These are phyloP conservation scores for Dinochytrium kinnereticum DNA, from an alignment of 371 early-diverging fungal species.

Conservation along the genomic window DNA sequence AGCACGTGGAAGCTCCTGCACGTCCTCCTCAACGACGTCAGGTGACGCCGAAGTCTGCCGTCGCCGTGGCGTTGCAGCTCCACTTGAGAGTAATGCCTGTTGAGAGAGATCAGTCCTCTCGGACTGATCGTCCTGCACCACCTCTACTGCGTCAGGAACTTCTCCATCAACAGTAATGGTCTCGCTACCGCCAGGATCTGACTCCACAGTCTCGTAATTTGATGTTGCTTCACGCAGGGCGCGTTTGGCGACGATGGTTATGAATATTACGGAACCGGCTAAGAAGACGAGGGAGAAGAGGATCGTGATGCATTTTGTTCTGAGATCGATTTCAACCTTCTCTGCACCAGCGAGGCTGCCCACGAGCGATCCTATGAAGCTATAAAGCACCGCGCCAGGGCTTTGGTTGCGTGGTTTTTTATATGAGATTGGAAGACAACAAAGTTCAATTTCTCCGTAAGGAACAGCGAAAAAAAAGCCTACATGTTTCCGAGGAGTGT, in stretches of 20 bases:
- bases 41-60: neutral
- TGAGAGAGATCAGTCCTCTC: neutral
- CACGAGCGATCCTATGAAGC: conserved; percentile 38
- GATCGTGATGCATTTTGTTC: conserved; percentile 29
- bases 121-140: neutral
- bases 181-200: neutral
- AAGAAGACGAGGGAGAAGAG: conserved; percentile 28
- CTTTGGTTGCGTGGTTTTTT: neutral
- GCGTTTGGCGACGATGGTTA: conserved; percentile 39
- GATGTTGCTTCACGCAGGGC: conserved; percentile 39
- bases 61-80: neutral
- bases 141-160: neutral
- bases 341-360: conserved; percentile 34
- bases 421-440: neutral
- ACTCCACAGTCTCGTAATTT: neutral
- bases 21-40: conserved; percentile 1
- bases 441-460: conserved; percentile 15
- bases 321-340: conserved; percentile 17
- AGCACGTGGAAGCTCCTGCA: neutral
- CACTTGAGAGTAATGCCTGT: neutral
- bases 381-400: conserved; percentile 29
- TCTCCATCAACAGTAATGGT: conserved; percentile 3
- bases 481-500: conserved; percentile 25
- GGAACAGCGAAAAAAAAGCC: conserved; percentile 22
- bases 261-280: conserved; percentile 37